Conservation (phyloP, 2,329 filamentous ascomycete genomes). For the Penicillium olsonii region DNA sequence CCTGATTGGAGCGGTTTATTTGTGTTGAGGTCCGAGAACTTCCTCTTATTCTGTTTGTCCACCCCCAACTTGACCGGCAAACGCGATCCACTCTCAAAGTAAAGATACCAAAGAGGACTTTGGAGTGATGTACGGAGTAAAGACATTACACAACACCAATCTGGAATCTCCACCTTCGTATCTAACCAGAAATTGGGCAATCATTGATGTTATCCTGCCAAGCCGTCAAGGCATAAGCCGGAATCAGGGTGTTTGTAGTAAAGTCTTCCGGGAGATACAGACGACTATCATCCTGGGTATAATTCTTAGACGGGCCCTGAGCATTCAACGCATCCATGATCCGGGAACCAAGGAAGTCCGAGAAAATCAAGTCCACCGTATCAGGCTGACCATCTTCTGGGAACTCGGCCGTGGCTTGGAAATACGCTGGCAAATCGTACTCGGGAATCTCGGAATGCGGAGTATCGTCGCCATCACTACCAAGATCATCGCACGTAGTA, state of each 20-base stretch:
- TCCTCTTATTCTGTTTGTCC: too few relatives aligned
- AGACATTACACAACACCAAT: too few relatives aligned
- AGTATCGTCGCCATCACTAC: constrained; percentile 11
- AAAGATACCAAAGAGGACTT: too few relatives aligned
- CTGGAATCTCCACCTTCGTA: too few relatives aligned
- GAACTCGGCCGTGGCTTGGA: constrained; percentile 8
- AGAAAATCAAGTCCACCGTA: constrained; percentile 8
- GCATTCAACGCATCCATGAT: constrained; percentile 7
- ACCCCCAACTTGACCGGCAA: too few relatives aligned
- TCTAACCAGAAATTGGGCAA: too few relatives aligned
- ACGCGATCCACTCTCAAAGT: too few relatives aligned
- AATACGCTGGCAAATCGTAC: not conserved
- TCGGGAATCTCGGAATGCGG: constrained; percentile 8
- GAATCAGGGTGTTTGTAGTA: constrained; percentile 7
- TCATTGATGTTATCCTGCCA: constrained; percentile 3
- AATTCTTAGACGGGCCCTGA: not conserved
- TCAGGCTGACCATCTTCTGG: constrained; percentile 5
- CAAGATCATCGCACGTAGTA: constrained; percentile 11
- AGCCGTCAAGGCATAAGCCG: constrained; percentile 1
- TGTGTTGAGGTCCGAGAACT: too few relatives aligned
- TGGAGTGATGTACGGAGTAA: too few relatives aligned
- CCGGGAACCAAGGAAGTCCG: constrained; percentile 8
- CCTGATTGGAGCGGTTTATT: too few relatives aligned
- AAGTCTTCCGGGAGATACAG: constrained; percentile 9
- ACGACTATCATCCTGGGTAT: not conserved